phyloP scores from a whole-genome alignment of 192 early-diverging fungal species.

The Coemansia sp. region DNA sequence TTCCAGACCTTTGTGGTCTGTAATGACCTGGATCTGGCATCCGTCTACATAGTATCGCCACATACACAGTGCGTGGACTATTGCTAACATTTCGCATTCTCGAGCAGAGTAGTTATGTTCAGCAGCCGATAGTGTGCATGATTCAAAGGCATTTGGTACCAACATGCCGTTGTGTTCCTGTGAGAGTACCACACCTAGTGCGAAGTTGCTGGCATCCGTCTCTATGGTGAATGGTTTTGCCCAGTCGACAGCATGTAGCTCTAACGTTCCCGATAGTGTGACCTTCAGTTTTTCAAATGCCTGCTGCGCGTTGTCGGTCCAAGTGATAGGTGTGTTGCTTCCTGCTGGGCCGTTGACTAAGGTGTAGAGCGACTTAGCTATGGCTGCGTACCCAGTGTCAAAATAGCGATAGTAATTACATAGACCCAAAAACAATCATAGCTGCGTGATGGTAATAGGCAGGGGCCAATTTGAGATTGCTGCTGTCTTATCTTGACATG shows the following conservation, averaged over 20 bases:
- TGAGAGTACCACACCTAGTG: constrained; percentile 12
- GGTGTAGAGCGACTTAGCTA: neutral
- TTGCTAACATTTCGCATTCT: constrained; percentile 13
- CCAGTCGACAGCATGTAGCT: neutral
- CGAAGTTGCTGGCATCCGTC: constrained; percentile 8
- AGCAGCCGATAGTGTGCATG: constrained; percentile 3
- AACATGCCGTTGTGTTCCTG: constrained; percentile 6
- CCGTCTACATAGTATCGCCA: constrained; percentile 6
- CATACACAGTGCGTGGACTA: neutral
- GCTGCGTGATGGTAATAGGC: too few species aligned
- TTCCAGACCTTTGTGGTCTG: constrained; percentile 6
- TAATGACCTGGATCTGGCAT: neutral
- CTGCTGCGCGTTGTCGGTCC: neutral
- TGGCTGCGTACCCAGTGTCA: too few species aligned
- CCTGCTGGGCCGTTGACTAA: neutral
- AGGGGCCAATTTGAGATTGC: too few species aligned
- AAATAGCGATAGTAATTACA: too few species aligned
- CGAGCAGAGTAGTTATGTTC: constrained; percentile 9
- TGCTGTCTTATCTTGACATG: too few species aligned
- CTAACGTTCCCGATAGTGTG: neutral
- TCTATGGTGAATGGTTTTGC: constrained; percentile 1
- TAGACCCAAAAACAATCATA: too few species aligned
- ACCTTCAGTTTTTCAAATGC: neutral
- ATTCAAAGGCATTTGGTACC: constrained; percentile 19
- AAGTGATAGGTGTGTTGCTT: neutral